These are phyloP conservation scores for Auriscalpium orientale DNA, from an alignment of 768 basidiomycete species.

Conservation along the genomic window DNA sequence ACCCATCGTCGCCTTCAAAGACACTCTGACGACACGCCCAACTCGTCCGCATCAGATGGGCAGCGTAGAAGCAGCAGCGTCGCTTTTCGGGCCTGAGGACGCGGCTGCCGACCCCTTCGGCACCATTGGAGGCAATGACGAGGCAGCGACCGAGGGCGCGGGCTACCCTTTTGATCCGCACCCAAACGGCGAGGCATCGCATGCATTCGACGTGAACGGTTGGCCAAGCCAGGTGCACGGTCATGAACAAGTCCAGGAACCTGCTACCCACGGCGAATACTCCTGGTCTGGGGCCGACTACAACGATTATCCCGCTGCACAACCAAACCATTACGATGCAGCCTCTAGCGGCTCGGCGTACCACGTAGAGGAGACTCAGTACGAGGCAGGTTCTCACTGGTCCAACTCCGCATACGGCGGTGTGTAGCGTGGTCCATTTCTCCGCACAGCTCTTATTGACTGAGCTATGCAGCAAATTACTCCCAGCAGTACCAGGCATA, in stretches of 20 bases:
- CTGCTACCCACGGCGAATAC: background rate
- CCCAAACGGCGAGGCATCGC: background rate
- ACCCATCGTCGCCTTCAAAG: too few relatives aligned
- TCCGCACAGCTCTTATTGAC: background rate
- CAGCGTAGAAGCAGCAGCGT: conserved; percentile 70
- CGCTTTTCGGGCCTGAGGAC: conserved; percentile 70
- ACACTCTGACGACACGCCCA: too few relatives aligned
- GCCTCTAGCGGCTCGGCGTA: background rate
- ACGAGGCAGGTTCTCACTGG: background rate
- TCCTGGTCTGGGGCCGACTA: conserved; percentile 1
- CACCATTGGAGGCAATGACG: conserved; percentile 7
- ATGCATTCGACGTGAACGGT: background rate
- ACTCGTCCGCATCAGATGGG: conserved; percentile 33
- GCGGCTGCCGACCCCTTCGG: conserved; percentile 35
- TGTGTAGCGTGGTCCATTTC: conserved; percentile 1
- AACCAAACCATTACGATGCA: conserved; percentile 4
- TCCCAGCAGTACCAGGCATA: background rate
- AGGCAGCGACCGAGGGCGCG: background rate
- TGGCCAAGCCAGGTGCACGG: background rate
- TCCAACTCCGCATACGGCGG: conserved; percentile 2
- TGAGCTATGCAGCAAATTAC: background rate
- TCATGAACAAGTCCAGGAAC: background rate
- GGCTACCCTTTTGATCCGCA: background rate
- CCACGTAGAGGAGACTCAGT: background rate
- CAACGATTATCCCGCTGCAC: background rate